A percentile compares a stretch with the other conserved stretches of the same genome.
phyloP scores from a whole-genome alignment of 768 basidiomycete species.

The Mycena haematopus region DNA sequence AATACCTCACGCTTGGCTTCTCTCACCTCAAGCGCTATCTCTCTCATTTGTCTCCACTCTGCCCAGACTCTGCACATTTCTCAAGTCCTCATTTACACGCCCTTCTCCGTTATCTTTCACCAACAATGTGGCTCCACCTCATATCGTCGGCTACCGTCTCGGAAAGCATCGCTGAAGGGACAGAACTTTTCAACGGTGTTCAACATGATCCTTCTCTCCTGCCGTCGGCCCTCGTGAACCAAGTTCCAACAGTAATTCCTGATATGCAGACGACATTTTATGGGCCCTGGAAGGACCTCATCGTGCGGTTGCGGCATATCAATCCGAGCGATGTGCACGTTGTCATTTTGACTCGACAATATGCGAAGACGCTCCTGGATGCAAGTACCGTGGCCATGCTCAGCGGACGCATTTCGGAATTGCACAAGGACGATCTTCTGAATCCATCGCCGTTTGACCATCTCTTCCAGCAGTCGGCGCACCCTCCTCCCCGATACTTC shows the following conservation, averaged over 20 bases:
- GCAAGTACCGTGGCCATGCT: conserved; percentile 21
- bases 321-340: conserved; percentile 1
- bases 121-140: conserved; percentile 9
- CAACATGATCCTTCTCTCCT: conserved; percentile 9
- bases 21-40: too few species aligned
- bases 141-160: conserved; percentile 17
- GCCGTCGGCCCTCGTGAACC: conserved; percentile 9
- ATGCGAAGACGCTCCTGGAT: conserved; percentile 17
- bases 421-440: conserved; percentile 15
- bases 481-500: conserved; percentile 9
- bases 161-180: conserved; percentile 13
- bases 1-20: too few species aligned
- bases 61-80: too few species aligned
- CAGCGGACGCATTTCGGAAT: conserved; percentile 14
- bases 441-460: conserved; percentile 20
- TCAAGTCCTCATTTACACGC: too few species aligned
- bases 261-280: conserved; percentile 6
- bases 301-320: conserved; percentile 18
- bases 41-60: too few species aligned
- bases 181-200: conserved; percentile 20
- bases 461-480: conserved; percentile 7
- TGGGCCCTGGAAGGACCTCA: conserved; percentile 19
- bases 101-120: neutral
- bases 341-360: conserved; percentile 14
- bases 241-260: conserved; percentile 9